phyloP scores from a whole-genome alignment of 352 stramenopile species.

The Plasmopara muralis region DNA sequence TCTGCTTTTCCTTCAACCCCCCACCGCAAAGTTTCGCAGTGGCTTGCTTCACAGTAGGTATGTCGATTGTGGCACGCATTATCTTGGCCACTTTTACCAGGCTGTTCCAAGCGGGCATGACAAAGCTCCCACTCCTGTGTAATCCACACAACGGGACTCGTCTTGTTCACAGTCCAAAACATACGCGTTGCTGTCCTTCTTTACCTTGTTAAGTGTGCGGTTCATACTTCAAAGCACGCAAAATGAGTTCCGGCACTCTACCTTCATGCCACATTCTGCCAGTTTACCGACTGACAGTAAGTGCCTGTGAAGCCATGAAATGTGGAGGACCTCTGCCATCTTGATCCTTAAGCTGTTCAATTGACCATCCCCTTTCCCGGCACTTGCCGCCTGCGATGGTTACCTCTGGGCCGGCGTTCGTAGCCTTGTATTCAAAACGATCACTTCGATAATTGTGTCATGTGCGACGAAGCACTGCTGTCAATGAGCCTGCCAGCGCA shows the following conservation, averaged over 20 bases:
- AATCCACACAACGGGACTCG: background rate
- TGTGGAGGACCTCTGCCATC: no score
- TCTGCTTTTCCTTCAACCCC: background rate
- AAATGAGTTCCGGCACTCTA: background rate
- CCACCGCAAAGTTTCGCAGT: background rate
- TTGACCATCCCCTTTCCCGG: no score
- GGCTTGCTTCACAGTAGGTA: background rate
- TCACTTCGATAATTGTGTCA: background rate
- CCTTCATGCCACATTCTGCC: background rate
- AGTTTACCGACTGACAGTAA: no score
- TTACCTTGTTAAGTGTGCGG: background rate
- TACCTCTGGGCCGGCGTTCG: background rate
- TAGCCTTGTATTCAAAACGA: background rate
- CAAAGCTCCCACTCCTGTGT: background rate
- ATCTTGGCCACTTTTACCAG: background rate
- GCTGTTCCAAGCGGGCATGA: background rate
- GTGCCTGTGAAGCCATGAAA: no score
- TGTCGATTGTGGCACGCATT: background rate
- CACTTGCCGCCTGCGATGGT: background rate
- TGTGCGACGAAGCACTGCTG: background rate
- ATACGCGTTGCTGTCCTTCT: background rate
- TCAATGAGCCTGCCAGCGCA: background rate
- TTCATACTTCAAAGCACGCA: background rate
- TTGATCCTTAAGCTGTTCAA: no score
- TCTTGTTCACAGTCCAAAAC: background rate